A percentile compares a stretch with the other conserved stretches of the same genome.
phyloP scores from a whole-genome alignment of 768 basidiomycete species.

The Trametes sanguinea region DNA sequence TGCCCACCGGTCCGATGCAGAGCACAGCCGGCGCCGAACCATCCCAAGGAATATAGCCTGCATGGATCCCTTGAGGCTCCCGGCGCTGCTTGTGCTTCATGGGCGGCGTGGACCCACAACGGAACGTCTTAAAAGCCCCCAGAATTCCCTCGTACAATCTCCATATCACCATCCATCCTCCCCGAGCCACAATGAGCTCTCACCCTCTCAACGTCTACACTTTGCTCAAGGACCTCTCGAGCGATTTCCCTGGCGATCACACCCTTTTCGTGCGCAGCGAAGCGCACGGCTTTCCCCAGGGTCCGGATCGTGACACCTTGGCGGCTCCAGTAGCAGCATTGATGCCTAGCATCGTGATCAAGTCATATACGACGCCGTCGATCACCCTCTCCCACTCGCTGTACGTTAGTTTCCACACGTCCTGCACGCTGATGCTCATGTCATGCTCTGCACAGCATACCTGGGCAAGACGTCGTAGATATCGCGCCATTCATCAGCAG shows the following conservation, averaged over 20 bases:
- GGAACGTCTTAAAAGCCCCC: constrained; percentile 6
- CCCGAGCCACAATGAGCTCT: neutral
- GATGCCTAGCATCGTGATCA: neutral
- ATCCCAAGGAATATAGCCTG: neutral
- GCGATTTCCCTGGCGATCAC: neutral
- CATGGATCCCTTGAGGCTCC: constrained; percentile 16
- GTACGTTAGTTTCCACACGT: too few species aligned
- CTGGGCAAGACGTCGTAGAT: too few species aligned
- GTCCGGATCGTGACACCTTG: too few species aligned
- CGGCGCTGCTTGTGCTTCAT: constrained; percentile 3
- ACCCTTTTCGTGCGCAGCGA: neutral
- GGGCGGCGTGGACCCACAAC: constrained; percentile 17
- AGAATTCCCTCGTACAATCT: neutral
- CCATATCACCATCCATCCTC: neutral
- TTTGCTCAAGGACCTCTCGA: neutral
- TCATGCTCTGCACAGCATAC: too few species aligned
- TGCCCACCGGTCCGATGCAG: constrained; percentile 6
- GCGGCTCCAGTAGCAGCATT: too few species aligned
- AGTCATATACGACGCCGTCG: neutral
- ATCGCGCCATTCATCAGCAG: too few species aligned
- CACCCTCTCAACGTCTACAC: neutral
- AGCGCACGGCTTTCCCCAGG: neutral
- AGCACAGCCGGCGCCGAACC: neutral
- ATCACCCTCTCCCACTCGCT: too few species aligned
- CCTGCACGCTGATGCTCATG: too few species aligned